These are phyloP conservation scores for Musa beccarii DNA, from an alignment of 176 grass and related monocot genomes.

Conservation along the genomic window DNA sequence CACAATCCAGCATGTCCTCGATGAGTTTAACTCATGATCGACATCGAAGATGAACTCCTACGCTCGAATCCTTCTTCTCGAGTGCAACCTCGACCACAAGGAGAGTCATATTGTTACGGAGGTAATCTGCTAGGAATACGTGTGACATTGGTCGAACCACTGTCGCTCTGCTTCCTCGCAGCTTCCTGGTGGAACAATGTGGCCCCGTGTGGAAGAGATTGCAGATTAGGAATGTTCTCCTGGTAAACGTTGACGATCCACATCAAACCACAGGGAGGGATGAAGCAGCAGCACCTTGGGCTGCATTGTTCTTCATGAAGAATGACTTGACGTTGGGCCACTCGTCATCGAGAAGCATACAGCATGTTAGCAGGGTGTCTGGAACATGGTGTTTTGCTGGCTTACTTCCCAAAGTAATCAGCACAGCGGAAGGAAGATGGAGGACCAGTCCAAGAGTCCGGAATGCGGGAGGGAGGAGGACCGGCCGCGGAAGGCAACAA, in stretches of 20 bases:
- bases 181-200: background rate
- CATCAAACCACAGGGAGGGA: background rate
- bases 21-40: too few species aligned
- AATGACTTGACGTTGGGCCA: too few species aligned
- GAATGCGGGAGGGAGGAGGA: background rate
- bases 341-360: background rate
- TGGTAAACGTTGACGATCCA: background rate
- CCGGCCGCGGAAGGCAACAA: background rate
- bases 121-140: background rate
- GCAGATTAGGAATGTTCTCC: background rate
- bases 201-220: too few species aligned
- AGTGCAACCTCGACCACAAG: background rate
- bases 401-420: background rate
- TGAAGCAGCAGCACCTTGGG: too few species aligned
- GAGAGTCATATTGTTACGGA: background rate
- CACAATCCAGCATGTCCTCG: too few species aligned
- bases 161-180: background rate
- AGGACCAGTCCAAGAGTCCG: background rate
- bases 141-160: background rate
- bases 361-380: background rate
- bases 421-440: background rate
- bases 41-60: too few species aligned
- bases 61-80: too few species aligned
- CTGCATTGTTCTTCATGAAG: background rate
- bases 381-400: background rate